These are phyloP conservation scores for Selaginella tamariscina DNA, from an alignment of 75 land plant species.

Conservation along the genomic window DNA sequence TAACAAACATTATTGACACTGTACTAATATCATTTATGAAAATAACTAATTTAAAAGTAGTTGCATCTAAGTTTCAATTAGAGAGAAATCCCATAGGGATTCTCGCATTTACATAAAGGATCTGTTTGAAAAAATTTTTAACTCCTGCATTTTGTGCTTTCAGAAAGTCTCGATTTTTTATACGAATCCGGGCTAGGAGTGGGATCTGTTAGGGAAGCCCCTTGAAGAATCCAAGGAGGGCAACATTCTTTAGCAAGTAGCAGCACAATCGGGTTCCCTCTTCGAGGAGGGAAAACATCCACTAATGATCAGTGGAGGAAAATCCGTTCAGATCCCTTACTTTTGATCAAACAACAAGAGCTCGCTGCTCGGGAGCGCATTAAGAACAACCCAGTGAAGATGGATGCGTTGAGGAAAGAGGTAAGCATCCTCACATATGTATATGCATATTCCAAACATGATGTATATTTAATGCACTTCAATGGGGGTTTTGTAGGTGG, in stretches of 20 bases:
- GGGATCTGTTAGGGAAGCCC: constrained; percentile 41
- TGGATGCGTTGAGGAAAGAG: constrained; percentile 70
- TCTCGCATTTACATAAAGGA: too few relatives aligned
- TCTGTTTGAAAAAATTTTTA: too few relatives aligned
- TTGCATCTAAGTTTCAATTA: too few relatives aligned
- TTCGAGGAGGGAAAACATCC: constrained; percentile 82
- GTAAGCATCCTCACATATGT: too few relatives aligned
- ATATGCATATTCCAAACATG: too few relatives aligned
- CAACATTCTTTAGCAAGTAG: constrained; percentile 35
- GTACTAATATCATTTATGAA: too few relatives aligned
- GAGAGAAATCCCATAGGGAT: too few relatives aligned
- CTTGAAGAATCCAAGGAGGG: constrained; percentile 17
- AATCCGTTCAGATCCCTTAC: constrained; percentile 82
- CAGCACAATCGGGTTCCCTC: constrained; percentile 67
- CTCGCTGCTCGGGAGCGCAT: constrained; percentile 77
- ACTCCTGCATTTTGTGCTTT: too few relatives aligned
- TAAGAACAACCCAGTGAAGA: constrained; percentile 83
- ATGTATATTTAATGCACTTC: too few relatives aligned
- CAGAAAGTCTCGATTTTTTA: constrained; percentile 86
- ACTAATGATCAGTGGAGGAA: constrained; percentile 96
- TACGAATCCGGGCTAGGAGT: constrained; percentile 89
- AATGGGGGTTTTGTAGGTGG: constrained; percentile 23
- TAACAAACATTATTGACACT: too few relatives aligned
- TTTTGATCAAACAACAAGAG: constrained; percentile 80
- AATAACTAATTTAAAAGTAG: too few relatives aligned